Conservation (phyloP, 2,329 filamentous ascomycete genomes). For the Colletotrichum sp. region DNA sequence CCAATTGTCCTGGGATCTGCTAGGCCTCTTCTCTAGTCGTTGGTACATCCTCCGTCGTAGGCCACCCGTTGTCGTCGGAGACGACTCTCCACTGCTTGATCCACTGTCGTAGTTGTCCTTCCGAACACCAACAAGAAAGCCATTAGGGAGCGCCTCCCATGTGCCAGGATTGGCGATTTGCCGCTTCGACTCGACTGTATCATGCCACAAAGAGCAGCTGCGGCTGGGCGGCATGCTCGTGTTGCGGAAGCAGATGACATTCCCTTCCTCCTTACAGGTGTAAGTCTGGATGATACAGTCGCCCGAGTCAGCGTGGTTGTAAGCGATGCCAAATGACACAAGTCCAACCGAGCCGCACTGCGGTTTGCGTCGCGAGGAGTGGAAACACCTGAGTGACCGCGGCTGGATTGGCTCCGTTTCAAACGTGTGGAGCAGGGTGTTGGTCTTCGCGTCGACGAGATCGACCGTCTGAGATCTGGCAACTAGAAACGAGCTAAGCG, state of each 20-base stretch:
- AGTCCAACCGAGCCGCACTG: slow-evolving; percentile 62
- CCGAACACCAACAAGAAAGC: slow-evolving; percentile 68
- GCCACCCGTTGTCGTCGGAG: slow-evolving; percentile 23
- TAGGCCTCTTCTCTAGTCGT: slow-evolving; percentile 24
- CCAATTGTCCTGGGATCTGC: slow-evolving; percentile 45
- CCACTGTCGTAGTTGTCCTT: slow-evolving; percentile 38
- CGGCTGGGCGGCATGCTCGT: slow-evolving; percentile 41
- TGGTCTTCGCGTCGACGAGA: slow-evolving; percentile 51
- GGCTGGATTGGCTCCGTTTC: slow-evolving; percentile 61
- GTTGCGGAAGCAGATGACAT: slow-evolving; percentile 62
- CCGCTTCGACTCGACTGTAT: slow-evolving; percentile 55
- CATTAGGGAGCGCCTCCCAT: slow-evolving; percentile 67
- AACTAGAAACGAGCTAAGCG: slow-evolving; percentile 64
- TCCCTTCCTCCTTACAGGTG: slow-evolving; percentile 55
- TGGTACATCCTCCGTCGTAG: slow-evolving; percentile 33
- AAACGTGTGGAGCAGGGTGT: slow-evolving; percentile 65
- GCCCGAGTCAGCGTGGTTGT: slow-evolving; percentile 62
- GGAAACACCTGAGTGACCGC: slow-evolving; percentile 65
- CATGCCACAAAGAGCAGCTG: slow-evolving; percentile 55
- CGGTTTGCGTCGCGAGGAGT: slow-evolving; percentile 55
- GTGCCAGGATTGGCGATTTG: slow-evolving; percentile 65
- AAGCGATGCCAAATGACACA: slow-evolving; percentile 67
- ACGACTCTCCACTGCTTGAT: slow-evolving; percentile 21
- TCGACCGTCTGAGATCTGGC: slow-evolving; percentile 64
- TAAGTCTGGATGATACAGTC: slow-evolving; percentile 72